These are phyloP conservation scores for Suillus americanus DNA, from an alignment of 768 basidiomycete genomes.

Conservation along the genomic window DNA sequence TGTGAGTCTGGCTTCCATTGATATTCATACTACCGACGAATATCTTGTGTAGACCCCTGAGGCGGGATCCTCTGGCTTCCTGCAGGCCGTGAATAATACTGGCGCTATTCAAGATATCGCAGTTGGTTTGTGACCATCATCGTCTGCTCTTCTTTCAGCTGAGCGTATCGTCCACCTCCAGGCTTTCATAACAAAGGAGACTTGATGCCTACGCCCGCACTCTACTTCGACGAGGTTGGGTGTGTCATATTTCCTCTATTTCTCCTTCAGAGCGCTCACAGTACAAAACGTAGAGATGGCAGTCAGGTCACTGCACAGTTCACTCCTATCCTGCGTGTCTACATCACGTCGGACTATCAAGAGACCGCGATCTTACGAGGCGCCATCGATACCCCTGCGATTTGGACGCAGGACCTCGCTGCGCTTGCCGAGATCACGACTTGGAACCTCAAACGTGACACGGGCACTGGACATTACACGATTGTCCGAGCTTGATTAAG, in stretches of 20 bases:
- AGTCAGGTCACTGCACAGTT: not conserved
- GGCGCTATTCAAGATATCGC: not conserved
- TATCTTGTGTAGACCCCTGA: not conserved
- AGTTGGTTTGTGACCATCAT: not conserved
- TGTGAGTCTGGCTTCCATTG: not conserved
- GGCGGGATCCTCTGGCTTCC: not conserved
- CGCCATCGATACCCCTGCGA: not conserved
- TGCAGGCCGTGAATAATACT: not conserved
- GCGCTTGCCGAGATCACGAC: not conserved
- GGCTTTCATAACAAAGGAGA: not conserved
- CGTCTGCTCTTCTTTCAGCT: too few relatives aligned
- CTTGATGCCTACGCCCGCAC: not conserved
- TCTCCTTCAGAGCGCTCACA: not conserved
- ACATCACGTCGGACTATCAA: constrained; percentile 6
- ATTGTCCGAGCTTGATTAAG: not conserved
- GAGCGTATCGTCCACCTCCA: not conserved
- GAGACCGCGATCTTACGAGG: not conserved
- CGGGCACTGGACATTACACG: not conserved
- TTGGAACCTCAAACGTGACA: not conserved
- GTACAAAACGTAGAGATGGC: not conserved
- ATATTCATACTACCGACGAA: not conserved
- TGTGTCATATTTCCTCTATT: not conserved
- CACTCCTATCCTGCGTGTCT: not conserved
- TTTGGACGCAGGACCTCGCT: not conserved
- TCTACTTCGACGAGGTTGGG: constrained; percentile 1